These are phyloP conservation scores for Ophidiomyces ophidiicola DNA, from an alignment of 2,329 filamentous ascomycete species.

Conservation along the genomic window DNA sequence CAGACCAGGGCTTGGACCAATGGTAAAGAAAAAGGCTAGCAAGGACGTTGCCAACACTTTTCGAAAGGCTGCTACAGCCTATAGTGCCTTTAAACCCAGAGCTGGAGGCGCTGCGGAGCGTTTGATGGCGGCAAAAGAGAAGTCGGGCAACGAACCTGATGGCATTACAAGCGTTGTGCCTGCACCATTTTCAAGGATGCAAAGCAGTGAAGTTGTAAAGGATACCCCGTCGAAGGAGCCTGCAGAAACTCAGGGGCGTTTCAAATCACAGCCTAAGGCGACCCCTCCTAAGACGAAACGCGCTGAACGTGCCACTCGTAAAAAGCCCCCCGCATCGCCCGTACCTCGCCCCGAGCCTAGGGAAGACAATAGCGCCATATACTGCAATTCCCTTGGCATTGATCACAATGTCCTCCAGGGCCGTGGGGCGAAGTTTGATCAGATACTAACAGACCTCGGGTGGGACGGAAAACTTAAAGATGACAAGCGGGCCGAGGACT, in stretches of 20 bases:
- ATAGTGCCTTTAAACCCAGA: constrained; percentile 70
- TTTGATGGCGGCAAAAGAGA: constrained; percentile 50
- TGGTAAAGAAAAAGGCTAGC: constrained; percentile 72
- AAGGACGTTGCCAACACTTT: constrained; percentile 64
- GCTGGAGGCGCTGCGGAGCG: constrained; percentile 76
- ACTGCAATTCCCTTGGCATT: constrained; percentile 64
- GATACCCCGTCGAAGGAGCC: constrained; percentile 12
- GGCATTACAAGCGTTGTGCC: constrained; percentile 83
- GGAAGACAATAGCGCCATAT: constrained; percentile 64
- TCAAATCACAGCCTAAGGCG: constrained; percentile 32
- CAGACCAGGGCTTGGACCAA: constrained; percentile 73
- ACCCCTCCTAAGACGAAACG: constrained; percentile 21
- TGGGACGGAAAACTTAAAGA: constrained; percentile 73
- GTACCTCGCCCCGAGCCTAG: constrained; percentile 23
- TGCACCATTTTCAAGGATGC: constrained; percentile 47
- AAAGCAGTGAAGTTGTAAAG: constrained; percentile 30
- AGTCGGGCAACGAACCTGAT: constrained; percentile 59
- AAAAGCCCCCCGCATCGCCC: constrained; percentile 3
- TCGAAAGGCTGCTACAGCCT: constrained; percentile 64
- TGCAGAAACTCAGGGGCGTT: constrained; percentile 14
- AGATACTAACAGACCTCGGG: constrained; percentile 72
- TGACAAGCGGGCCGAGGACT: constrained; percentile 60
- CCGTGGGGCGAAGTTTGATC: constrained; percentile 66
- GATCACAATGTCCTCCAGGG: constrained; percentile 65
- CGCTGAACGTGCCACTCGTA: constrained; percentile 12